Evolutionary conservation across 176 grass and related monocot genomes (phyloP).

Genomic region (barley (Hordeum vulgare)): DNA sequence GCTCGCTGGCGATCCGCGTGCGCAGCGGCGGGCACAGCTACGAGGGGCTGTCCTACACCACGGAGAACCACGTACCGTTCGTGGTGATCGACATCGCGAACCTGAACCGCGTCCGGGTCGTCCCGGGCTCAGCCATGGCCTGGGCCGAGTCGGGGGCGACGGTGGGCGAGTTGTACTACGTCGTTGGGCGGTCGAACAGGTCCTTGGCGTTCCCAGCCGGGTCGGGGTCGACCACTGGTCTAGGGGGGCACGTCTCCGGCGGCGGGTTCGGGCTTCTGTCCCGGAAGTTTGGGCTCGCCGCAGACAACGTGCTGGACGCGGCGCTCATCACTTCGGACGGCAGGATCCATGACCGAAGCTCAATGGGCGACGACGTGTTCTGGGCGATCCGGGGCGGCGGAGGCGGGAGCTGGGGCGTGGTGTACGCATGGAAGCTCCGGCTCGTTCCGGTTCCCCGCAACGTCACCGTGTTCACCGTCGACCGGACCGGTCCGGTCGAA

Average conservation of each 20-base stretch:
- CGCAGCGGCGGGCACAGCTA: slow-evolving; percentile 76
- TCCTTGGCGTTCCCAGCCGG: slow-evolving; percentile 47
- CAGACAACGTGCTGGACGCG: slow-evolving; percentile 61
- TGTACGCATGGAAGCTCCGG: slow-evolving; percentile 76
- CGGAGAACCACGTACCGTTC: slow-evolving; percentile 31
- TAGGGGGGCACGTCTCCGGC: slow-evolving; percentile 41
- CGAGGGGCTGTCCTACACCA: slow-evolving; percentile 67
- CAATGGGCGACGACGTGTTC: slow-evolving; percentile 61
- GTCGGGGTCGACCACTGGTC: slow-evolving; percentile 48
- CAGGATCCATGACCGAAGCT: background rate
- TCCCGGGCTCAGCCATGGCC: slow-evolving; percentile 9
- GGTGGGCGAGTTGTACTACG: slow-evolving; percentile 55
- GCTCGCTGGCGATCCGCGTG: slow-evolving; percentile 45
- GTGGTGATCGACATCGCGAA: slow-evolving; percentile 43
- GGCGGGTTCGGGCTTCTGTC: slow-evolving; percentile 63
- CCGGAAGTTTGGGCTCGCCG: slow-evolving; percentile 40
- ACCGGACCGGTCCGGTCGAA: background rate
- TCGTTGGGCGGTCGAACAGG: slow-evolving; percentile 9
- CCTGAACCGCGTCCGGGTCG: slow-evolving; percentile 42
- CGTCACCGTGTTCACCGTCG: slow-evolving; percentile 26
- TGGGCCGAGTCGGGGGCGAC: slow-evolving; percentile 64
- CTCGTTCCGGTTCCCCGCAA: slow-evolving; percentile 37
- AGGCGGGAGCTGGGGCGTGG: slow-evolving; percentile 67
- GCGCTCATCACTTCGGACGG: slow-evolving; percentile 33
- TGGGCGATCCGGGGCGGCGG: slow-evolving; percentile 76